These are phyloP conservation scores for Collybia sp. DNA, from an alignment of 768 basidiomycete species.

Conservation along the genomic window DNA sequence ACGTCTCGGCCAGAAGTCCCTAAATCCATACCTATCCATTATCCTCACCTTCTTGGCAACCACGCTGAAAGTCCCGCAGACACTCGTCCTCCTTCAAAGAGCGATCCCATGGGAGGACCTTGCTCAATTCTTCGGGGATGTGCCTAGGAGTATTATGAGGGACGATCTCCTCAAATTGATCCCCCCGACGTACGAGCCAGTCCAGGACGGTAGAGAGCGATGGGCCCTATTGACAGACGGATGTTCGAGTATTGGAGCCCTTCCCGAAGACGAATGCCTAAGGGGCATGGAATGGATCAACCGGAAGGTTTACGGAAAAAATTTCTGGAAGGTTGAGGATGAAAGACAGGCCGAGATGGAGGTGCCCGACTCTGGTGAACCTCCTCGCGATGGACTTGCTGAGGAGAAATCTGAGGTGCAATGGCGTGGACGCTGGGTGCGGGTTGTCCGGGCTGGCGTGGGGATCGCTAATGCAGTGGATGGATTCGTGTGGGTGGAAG, in stretches of 20 bases:
- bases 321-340: constrained; percentile 86
- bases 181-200: constrained; percentile 14
- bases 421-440: constrained; percentile 69
- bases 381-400: constrained; percentile 50
- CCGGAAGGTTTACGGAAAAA: constrained; percentile 84
- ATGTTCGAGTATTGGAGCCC: constrained; percentile 48
- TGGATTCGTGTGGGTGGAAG: constrained; percentile 68
- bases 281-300: constrained; percentile 97
- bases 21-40: constrained; percentile 87
- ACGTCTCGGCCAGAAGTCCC: constrained; percentile 44
- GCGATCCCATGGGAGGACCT: constrained; percentile 83
- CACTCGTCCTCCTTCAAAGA: constrained; percentile 63
- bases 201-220: constrained; percentile 24
- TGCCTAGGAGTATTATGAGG: constrained; percentile 50
- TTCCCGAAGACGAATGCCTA: constrained; percentile 94
- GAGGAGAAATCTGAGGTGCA: constrained; percentile 82
- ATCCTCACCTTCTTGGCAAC: constrained; percentile 88
- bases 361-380: constrained; percentile 61
- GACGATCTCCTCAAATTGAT: constrained; percentile 34
- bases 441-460: constrained; percentile 67
- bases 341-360: constrained; percentile 71
- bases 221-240: constrained; percentile 68
- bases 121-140: constrained; percentile 52
- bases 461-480: constrained; percentile 65
- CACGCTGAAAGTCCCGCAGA: constrained; percentile 58